These are phyloP conservation scores for Pseudocercospora fijiensis DNA, from an alignment of 2,329 filamentous ascomycete genomes.

Conservation along the genomic window DNA sequence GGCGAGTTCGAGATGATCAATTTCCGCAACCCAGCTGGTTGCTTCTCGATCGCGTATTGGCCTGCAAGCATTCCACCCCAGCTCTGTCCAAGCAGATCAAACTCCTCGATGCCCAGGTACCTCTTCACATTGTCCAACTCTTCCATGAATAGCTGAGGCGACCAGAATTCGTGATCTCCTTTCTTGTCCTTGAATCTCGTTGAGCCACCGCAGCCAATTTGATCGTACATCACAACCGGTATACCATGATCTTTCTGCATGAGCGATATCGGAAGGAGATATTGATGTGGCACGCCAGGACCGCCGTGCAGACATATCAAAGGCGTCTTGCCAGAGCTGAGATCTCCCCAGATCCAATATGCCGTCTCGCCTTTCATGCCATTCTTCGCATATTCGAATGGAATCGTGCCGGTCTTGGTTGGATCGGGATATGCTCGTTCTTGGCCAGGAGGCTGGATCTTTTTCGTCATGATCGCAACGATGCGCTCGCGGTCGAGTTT, in stretches of 20 bases:
- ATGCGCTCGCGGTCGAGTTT: not conserved
- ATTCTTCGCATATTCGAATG: slow-evolving; percentile 38
- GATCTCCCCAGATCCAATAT: slow-evolving; percentile 43
- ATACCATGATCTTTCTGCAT: slow-evolving; percentile 38
- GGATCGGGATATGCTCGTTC: slow-evolving; percentile 29
- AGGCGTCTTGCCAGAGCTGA: slow-evolving; percentile 33
- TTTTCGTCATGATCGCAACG: slow-evolving; percentile 9
- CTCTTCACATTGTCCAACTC: slow-evolving; percentile 53
- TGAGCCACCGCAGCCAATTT: slow-evolving; percentile 52
- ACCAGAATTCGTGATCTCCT: slow-evolving; percentile 52
- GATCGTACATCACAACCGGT: slow-evolving; percentile 56
- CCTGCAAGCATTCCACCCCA: slow-evolving; percentile 56
- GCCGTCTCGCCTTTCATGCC: slow-evolving; percentile 42
- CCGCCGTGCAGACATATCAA: slow-evolving; percentile 49
- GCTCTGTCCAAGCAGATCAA: slow-evolving; percentile 51
- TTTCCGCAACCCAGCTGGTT: slow-evolving; percentile 41
- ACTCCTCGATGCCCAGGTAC: slow-evolving; percentile 44
- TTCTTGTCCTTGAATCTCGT: slow-evolving; percentile 51
- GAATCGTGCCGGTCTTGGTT: slow-evolving; percentile 30
- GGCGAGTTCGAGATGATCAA: slow-evolving; percentile 38
- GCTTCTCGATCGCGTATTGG: slow-evolving; percentile 42
- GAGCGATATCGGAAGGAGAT: slow-evolving; percentile 42
- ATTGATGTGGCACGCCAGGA: slow-evolving; percentile 45
- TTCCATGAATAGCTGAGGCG: slow-evolving; percentile 47
- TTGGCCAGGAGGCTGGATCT: slow-evolving; percentile 28